Conservation (phyloP, 2,329 filamentous ascomycete genomes). For the Penicillium psychrosexuale region DNA sequence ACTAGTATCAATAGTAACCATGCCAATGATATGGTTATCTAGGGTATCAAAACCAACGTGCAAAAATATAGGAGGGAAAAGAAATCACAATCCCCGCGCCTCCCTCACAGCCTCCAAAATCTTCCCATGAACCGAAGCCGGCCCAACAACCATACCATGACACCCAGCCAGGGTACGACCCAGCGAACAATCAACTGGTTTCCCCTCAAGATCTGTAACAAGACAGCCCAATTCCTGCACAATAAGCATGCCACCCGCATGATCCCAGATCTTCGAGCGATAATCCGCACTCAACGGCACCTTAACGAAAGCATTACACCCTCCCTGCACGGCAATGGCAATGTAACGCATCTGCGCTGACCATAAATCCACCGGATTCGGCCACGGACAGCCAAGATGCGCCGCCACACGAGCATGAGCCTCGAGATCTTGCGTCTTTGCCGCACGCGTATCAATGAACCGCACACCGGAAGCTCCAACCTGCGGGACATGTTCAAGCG, state of each 20-base stretch:
- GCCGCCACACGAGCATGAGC: slow-evolving; percentile 39
- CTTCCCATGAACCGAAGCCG: slow-evolving; percentile 33
- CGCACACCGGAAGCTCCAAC: slow-evolving; percentile 33
- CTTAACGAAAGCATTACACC: slow-evolving; percentile 50
- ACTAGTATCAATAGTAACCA: slow-evolving; percentile 1
- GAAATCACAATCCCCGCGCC: slow-evolving; percentile 18
- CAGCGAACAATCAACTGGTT: slow-evolving; percentile 47
- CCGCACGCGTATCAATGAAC: slow-evolving; percentile 46
- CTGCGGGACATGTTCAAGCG: slow-evolving; percentile 28
- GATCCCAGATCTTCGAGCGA: slow-evolving; percentile 55
- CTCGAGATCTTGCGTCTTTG: slow-evolving; percentile 40
- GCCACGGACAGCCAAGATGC: slow-evolving; percentile 46
- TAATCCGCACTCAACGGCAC: slow-evolving; percentile 45
- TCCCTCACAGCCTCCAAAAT: slow-evolving; percentile 31
- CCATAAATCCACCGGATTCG: slow-evolving; percentile 49
- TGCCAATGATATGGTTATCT: slow-evolving; percentile 9
- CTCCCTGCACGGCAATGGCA: slow-evolving; percentile 48
- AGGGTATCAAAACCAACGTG: slow-evolving; percentile 9
- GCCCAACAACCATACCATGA: slow-evolving; percentile 44
- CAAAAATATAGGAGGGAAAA: slow-evolving; percentile 1
- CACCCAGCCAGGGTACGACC: slow-evolving; percentile 41
- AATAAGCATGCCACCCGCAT: slow-evolving; percentile 53
- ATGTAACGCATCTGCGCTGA: slow-evolving; percentile 55
- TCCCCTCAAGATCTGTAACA: slow-evolving; percentile 52
- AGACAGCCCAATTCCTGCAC: slow-evolving; percentile 51